A percentile compares a stretch with the other conserved stretches of the same genome.
These are phyloP conservation scores for Puccinia sorghi DNA, from an alignment of 1,284 basidiomycete species.

Conservation along the genomic window DNA sequence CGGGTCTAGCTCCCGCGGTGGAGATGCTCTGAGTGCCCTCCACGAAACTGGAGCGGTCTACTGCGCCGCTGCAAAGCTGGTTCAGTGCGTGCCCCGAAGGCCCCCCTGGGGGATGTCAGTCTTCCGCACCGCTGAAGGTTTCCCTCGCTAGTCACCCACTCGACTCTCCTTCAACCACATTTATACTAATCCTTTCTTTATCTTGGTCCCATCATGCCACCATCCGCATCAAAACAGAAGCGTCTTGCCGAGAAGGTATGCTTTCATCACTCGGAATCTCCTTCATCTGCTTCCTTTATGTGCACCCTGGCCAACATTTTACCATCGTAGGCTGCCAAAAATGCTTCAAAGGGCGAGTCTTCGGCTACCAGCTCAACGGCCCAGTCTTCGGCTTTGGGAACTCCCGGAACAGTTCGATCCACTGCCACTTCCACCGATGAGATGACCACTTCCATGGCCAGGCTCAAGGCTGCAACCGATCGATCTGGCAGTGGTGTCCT, in stretches of 20 bases:
- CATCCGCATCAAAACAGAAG: conserved; percentile 64
- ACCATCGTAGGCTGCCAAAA: conserved; percentile 71
- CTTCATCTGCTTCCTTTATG: background rate
- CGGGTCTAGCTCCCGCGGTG: too few species aligned
- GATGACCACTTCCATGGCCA: conserved; percentile 71
- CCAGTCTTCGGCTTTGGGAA: conserved; percentile 73
- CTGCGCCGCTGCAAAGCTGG: too few species aligned
- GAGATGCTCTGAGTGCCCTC: too few species aligned
- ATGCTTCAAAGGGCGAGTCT: conserved; percentile 66
- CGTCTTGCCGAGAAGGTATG: conserved; percentile 71
- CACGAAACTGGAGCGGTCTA: too few species aligned
- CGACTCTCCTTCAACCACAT: too few species aligned
- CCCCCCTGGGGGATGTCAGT: background rate
- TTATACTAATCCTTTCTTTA: too few species aligned
- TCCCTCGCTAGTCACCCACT: too few species aligned
- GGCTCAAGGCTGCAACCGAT: conserved; percentile 81
- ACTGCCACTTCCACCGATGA: conserved; percentile 56
- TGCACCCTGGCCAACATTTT: background rate
- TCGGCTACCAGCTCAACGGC: conserved; percentile 71
- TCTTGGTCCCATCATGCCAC: conserved; percentile 56
- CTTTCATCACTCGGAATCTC: too few species aligned
- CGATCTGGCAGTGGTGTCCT: conserved; percentile 88
- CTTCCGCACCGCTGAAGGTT: background rate
- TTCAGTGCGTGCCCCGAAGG: background rate
- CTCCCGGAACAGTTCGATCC: conserved; percentile 69